Base-by-base conservation (phyloP, 805 yeast species). In the Vanderwaltozyma tropicalis region DNA sequence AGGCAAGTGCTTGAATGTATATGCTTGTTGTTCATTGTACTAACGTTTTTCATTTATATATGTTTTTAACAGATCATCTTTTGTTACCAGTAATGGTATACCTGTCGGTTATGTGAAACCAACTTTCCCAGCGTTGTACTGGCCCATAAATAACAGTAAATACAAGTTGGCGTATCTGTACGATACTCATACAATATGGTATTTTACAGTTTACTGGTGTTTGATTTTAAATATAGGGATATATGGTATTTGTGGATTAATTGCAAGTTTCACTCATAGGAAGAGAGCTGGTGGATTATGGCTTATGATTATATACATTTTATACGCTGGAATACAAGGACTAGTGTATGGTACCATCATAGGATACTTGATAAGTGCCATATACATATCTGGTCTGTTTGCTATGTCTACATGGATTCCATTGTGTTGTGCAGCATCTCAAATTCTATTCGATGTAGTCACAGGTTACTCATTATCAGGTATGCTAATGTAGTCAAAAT, bases 391-490 rank as follows among this genome's bases (percentile, higher is more conserved):
- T 0, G 95, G 95, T 0, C 68, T 80, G 18, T 76, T 89, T 49
- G 72, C 81, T 17, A 84, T 92, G 94, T 80, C 94, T 11, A 84
- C 96, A 0, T 89, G 98, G 98, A 76, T 89, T 7, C 97, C 98
- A 0, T 70, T 89, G 46, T 72, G 81, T 39, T 84, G 88, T 76
- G 94, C 78, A 0, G 59, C 81, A 2, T 71, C 81, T 4, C 78
- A 76, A 47, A 68, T 83, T 5, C 53, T 86, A 31, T 82, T 73
- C 57, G 75, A 81, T 52, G 68, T 85, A 26, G 66, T 80, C 25
- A 71, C 78, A 8, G 71, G 58, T 38, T 50, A 46, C 34, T 37
- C 52, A 7, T 42, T 52, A 37, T 35, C 48, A 2, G 55, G 53
- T 15, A 34, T 43, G 13, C 37, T 50, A 15, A 43, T 52, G 42